These are phyloP conservation scores for Metarhizium album DNA, from an alignment of 2,329 filamentous ascomycete genomes.

Conservation along the genomic window DNA sequence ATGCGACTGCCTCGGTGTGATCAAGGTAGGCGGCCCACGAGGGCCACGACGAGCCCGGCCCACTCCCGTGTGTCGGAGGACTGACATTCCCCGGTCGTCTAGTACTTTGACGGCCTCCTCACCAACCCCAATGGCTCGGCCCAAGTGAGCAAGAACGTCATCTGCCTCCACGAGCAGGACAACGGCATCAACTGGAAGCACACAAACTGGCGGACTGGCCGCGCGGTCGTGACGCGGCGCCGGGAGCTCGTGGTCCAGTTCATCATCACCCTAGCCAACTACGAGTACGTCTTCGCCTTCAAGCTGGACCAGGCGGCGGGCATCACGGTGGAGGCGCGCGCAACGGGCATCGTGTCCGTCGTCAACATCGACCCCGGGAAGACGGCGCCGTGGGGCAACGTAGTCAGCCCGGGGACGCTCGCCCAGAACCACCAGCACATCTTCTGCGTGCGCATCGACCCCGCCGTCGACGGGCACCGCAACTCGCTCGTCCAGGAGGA, in stretches of 20 bases:
- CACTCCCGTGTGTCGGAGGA: background rate
- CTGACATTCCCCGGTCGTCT: conserved; percentile 27
- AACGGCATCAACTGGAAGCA: conserved; percentile 52
- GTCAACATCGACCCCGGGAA: conserved; percentile 44
- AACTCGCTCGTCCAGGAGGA: conserved; percentile 42
- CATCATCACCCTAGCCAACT: conserved; percentile 52
- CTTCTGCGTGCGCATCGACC: conserved; percentile 52
- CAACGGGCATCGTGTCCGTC: conserved; percentile 32
- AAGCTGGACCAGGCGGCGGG: conserved; percentile 42
- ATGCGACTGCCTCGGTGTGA: conserved; percentile 57
- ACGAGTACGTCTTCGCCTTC: conserved; percentile 40
- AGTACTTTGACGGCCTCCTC: conserved; percentile 27
- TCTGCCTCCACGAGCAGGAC: conserved; percentile 24
- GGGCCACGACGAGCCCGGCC: background rate
- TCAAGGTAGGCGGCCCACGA: conserved; percentile 22
- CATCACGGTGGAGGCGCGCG: conserved; percentile 20
- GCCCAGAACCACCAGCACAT: conserved; percentile 60
- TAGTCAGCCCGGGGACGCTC: conserved; percentile 48
- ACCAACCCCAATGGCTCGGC: conserved; percentile 17
- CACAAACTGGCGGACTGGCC: conserved; percentile 45
- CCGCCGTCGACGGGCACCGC: conserved; percentile 46
- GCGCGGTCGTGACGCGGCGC: conserved; percentile 42
- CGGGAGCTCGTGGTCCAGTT: conserved; percentile 49
- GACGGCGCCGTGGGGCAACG: conserved; percentile 43
- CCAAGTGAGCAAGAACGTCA: conserved; percentile 33